Percentiles rank a stretch among this genome's conserved stretches.
phyloP scores from a whole-genome alignment of 768 basidiomycete species.

The Boletus rex-veris region DNA sequence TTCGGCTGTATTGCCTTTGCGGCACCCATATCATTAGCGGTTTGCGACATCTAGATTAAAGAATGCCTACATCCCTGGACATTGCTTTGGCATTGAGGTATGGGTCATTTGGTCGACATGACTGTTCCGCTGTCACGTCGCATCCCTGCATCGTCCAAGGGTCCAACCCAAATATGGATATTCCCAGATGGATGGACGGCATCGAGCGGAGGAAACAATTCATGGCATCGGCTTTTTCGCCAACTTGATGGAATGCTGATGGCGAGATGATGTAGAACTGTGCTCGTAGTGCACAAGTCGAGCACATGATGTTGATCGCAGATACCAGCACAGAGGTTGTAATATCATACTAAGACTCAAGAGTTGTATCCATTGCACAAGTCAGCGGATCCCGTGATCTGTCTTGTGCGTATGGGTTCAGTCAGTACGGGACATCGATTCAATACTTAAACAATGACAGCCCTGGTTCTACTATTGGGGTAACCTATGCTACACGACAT shows the following conservation, averaged over 20 bases:
- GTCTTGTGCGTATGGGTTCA: too few relatives aligned
- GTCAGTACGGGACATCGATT: too few relatives aligned
- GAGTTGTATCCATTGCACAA: neutral
- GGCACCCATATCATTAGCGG: too few relatives aligned
- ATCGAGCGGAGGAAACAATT: conserved; percentile 64
- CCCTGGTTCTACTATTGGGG: neutral
- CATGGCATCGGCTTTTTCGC: neutral
- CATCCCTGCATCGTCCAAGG: conserved; percentile 82
- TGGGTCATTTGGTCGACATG: neutral
- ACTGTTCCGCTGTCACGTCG: neutral
- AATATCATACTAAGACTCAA: conserved; percentile 41
- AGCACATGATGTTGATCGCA: conserved; percentile 87
- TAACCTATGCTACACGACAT: conserved; percentile 15
- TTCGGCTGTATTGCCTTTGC: too few relatives aligned
- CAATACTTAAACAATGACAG: too few relatives aligned
- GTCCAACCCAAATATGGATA: conserved; percentile 61
- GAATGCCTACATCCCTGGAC: too few relatives aligned
- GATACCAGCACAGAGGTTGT: conserved; percentile 74
- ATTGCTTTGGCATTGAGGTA: too few relatives aligned
- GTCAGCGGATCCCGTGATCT: too few relatives aligned
- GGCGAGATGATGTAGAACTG: conserved; percentile 51
- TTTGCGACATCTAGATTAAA: too few relatives aligned
- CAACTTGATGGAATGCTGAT: neutral
- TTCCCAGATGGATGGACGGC: conserved; percentile 94
- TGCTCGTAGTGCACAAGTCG: conserved; percentile 58